Evolutionary conservation across 495 filamentous ascomycete genomes (phyloP).

Genomic region (Parathielavia appendiculata): DNA sequence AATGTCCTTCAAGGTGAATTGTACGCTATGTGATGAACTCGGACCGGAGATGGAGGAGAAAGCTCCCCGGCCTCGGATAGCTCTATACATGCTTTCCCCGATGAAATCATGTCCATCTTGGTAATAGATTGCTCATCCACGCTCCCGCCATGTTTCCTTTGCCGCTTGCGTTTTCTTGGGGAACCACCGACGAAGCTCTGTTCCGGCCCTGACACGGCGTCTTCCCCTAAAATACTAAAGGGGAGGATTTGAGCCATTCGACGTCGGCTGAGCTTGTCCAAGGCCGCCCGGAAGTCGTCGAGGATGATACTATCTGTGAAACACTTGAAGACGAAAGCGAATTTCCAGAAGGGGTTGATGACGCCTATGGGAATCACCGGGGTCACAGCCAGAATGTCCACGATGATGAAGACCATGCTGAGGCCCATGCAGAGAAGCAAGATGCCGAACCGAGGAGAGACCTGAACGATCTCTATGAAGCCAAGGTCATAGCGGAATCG

Average conservation of each 20-base stretch:
- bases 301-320: conserved; percentile 11
- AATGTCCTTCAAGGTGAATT: background rate
- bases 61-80: background rate
- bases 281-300: conserved; percentile 3
- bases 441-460: conserved; percentile 7
- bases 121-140: background rate
- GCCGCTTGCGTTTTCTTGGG: background rate
- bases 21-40: background rate
- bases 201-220: background rate
- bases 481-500: conserved; percentile 11
- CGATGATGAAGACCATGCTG: conserved; percentile 5
- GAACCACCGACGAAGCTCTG: background rate
- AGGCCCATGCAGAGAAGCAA: conserved; percentile 5
- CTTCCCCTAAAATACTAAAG: background rate
- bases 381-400: conserved; percentile 5
- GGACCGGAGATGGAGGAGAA: conserved; percentile 1
- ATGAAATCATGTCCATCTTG: background rate
- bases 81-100: background rate
- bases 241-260: conserved; percentile 7
- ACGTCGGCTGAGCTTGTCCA: conserved; percentile 7
- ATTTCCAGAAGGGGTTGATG: conserved; percentile 12
- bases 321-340: conserved; percentile 8
- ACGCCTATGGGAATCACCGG: conserved; percentile 7
- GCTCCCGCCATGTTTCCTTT: background rate
- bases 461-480: conserved; percentile 5